phyloP scores from a whole-genome alignment of 2,329 filamentous ascomycete genomes.

The Colletotrichum costaricense region DNA sequence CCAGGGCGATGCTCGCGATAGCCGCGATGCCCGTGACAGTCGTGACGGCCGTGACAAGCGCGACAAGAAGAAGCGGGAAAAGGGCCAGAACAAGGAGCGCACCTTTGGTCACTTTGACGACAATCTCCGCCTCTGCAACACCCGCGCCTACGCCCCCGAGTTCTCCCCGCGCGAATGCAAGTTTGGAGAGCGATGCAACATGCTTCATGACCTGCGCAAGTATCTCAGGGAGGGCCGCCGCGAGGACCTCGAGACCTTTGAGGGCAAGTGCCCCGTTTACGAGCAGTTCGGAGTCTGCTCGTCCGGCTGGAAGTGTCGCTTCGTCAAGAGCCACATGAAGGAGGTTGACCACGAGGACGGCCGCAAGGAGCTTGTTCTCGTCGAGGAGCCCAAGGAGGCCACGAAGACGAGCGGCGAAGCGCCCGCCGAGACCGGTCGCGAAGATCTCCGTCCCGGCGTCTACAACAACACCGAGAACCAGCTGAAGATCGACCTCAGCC shows the following conservation, averaged over 20 bases:
- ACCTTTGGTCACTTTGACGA: slow-evolving; percentile 85
- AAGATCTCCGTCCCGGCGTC: slow-evolving; percentile 71
- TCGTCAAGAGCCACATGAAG: slow-evolving; percentile 86
- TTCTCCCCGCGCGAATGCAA: slow-evolving; percentile 84
- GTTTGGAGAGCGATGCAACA: slow-evolving; percentile 84
- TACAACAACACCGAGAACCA: slow-evolving; percentile 79
- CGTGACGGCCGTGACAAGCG: slow-evolving; percentile 55
- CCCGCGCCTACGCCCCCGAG: slow-evolving; percentile 76
- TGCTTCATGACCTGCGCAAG: slow-evolving; percentile 84
- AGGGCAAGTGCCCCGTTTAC: slow-evolving; percentile 84
- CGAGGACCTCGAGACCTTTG: slow-evolving; percentile 80
- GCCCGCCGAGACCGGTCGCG: slow-evolving; percentile 50
- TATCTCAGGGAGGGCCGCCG: slow-evolving; percentile 88
- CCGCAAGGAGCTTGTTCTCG: slow-evolving; percentile 81
- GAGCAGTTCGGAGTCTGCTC: slow-evolving; percentile 80
- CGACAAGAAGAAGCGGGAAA: slow-evolving; percentile 58
- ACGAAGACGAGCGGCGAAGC: slow-evolving; percentile 53
- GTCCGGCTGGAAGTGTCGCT: slow-evolving; percentile 94
- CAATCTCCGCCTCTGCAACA: slow-evolving; percentile 80
- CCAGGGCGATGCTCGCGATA: slow-evolving; percentile 58
- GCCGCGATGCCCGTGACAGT: slow-evolving; percentile 59
- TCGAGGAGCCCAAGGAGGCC: slow-evolving; percentile 54
- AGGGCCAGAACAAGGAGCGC: slow-evolving; percentile 81
- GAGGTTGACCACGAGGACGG: slow-evolving; percentile 85
- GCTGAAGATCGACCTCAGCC: slow-evolving; percentile 80